Conservation (phyloP, 192 early-diverging fungal species). For the Piromyces sp. region DNA sequence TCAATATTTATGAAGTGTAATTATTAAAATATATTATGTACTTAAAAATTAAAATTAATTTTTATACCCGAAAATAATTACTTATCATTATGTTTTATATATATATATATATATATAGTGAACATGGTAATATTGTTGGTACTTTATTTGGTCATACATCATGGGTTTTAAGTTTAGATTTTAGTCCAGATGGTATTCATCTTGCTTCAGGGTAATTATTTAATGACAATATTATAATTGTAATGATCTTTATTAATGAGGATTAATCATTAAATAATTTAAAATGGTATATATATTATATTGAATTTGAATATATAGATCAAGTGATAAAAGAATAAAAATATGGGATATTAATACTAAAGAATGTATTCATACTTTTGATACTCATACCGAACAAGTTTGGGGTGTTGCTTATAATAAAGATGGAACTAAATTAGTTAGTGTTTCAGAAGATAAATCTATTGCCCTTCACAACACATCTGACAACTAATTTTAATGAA, state of each 20-base stretch:
- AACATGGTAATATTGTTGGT: conserved; percentile 54
- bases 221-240: no score
- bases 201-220: conserved; percentile 43
- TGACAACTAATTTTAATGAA: neutral
- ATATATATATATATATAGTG: conserved; percentile 7
- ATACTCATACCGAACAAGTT: conserved; percentile 62
- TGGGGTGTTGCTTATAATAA: conserved; percentile 71
- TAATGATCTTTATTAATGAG: no score
- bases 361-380: conserved; percentile 59
- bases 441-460: conserved; percentile 51
- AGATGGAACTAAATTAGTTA: conserved; percentile 50
- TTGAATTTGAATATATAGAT: conserved; percentile 21
- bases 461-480: neutral
- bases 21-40: neutral
- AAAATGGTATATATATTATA: no score
- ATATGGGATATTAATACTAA: conserved; percentile 59
- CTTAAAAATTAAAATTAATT: no score
- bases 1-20: conserved; percentile 52
- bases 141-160: conserved; percentile 58
- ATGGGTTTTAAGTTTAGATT: conserved; percentile 61
- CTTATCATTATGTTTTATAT: neutral
- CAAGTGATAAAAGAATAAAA: conserved; percentile 63
- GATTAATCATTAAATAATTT: no score
- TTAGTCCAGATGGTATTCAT: conserved; percentile 41
- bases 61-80: no score